Percentiles rank a stretch among this genome's conserved stretches.
phyloP scores from a whole-genome alignment of 2,329 filamentous ascomycete genomes.

The Hymenoscyphus albidus region DNA sequence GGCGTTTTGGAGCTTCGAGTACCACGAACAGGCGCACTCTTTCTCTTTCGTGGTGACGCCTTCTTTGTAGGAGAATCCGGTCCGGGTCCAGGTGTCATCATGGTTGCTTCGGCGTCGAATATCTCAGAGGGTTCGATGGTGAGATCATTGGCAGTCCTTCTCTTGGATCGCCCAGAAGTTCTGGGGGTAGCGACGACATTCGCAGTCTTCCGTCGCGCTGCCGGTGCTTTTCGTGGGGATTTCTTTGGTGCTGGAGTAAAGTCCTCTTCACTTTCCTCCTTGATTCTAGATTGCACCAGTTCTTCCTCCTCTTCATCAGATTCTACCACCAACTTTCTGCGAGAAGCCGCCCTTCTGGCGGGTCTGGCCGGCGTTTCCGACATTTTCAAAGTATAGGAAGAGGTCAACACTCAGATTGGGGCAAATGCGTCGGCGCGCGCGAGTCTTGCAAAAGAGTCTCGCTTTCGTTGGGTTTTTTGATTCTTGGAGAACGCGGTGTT shows the following conservation, averaged over 20 bases:
- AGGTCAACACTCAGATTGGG: neutral
- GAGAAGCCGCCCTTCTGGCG: conserved; percentile 56
- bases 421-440: conserved; percentile 9
- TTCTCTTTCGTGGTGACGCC: conserved; percentile 62
- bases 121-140: conserved; percentile 58
- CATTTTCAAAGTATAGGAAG: conserved; percentile 16
- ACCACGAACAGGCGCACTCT: conserved; percentile 47
- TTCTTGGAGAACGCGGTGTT: neutral
- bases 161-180: conserved; percentile 41
- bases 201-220: conserved; percentile 47
- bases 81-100: conserved; percentile 35
- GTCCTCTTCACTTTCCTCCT: conserved; percentile 68
- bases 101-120: conserved; percentile 52
- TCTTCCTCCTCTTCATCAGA: conserved; percentile 74
- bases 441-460: neutral
- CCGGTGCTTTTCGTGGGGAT: conserved; percentile 51
- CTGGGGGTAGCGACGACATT: conserved; percentile 29
- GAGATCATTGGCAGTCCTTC: conserved; percentile 37
- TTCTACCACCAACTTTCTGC: conserved; percentile 72
- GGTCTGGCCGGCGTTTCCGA: conserved; percentile 47
- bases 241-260: conserved; percentile 64
- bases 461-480: neutral
- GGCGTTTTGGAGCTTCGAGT: conserved; percentile 33
- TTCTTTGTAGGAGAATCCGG: conserved; percentile 53
- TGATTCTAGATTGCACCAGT: conserved; percentile 52